These are phyloP conservation scores for Odontarrhena argentea DNA, from an alignment of 345 rosid genomes.

Conservation along the genomic window DNA sequence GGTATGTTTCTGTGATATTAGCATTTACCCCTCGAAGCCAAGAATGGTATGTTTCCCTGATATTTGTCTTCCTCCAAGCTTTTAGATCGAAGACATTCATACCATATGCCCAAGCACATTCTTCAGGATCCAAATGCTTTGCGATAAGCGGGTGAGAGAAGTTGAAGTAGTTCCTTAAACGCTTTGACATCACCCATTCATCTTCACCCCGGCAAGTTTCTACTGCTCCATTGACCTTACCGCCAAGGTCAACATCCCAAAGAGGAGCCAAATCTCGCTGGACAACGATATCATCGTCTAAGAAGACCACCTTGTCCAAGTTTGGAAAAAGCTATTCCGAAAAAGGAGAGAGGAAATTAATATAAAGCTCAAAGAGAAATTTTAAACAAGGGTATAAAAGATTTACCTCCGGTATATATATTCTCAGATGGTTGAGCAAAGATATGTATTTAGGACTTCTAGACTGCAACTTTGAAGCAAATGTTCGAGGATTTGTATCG, in stretches of 20 bases:
- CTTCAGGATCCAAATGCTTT: slow-evolving; percentile 80
- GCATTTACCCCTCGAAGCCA: slow-evolving; percentile 87
- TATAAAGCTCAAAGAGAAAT: background rate
- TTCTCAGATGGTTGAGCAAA: slow-evolving; percentile 95
- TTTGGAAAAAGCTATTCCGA: slow-evolving; percentile 85
- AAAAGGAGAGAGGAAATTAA: background rate
- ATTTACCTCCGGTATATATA: slow-evolving; percentile 95
- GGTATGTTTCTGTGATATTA: background rate
- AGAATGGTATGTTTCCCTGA: slow-evolving; percentile 89
- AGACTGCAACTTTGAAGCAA: slow-evolving; percentile 96
- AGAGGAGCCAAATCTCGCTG: slow-evolving; percentile 92
- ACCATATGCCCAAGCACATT: slow-evolving; percentile 99
- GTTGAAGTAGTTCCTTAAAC: slow-evolving; percentile 93
- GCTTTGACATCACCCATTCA: slow-evolving; percentile 99
- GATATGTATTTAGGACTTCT: slow-evolving; percentile 99
- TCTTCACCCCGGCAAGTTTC: slow-evolving; percentile 98
- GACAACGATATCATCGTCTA: slow-evolving; percentile 95
- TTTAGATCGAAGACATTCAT: slow-evolving; percentile 94
- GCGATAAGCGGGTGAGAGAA: slow-evolving; percentile 94
- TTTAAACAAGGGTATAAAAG: slow-evolving; percentile 20
- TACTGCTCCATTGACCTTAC: slow-evolving; percentile 98
- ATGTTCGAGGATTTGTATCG: slow-evolving; percentile 77
- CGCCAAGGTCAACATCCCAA: slow-evolving; percentile 86
- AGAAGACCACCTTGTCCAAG: slow-evolving; percentile 90
- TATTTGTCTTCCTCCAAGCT: slow-evolving; percentile 85